Evolutionary conservation across 495 filamentous ascomycete species (phyloP).

Genomic region (Aspergillus nanangensis): DNA sequence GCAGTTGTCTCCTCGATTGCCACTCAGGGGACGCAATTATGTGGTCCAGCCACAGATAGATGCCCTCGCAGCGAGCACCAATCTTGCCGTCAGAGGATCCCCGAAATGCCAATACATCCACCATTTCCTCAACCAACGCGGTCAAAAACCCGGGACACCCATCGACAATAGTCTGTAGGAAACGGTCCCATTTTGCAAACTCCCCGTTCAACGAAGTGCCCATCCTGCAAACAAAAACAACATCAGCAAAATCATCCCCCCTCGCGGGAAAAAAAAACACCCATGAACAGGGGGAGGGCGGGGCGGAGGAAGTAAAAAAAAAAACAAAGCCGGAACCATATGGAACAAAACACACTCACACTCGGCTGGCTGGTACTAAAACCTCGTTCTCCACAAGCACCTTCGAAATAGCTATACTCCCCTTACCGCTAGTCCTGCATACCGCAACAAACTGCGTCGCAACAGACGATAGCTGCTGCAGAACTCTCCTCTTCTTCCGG

Average conservation of each 20-base stretch:
- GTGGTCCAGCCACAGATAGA: constrained; percentile 40
- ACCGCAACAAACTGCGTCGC: constrained; percentile 24
- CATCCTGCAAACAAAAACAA: constrained; percentile 19
- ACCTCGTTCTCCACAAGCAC: constrained; percentile 25
- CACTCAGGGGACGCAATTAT: constrained; percentile 31
- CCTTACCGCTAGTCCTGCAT: constrained; percentile 20
- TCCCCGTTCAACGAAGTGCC: constrained; percentile 24
- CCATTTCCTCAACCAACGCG: constrained; percentile 32
- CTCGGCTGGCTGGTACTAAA: constrained; percentile 24
- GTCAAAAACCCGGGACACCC: constrained; percentile 26
- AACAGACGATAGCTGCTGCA: constrained; percentile 19
- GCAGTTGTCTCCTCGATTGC: constrained; percentile 19
- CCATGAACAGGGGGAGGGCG: too few species aligned
- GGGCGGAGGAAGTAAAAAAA: background rate
- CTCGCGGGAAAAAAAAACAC: too few species aligned
- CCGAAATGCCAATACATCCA: constrained; percentile 26
- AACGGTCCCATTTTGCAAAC: constrained; percentile 31
- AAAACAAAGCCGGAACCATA: background rate
- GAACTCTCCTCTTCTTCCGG: constrained; percentile 29
- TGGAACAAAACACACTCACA: constrained; percentile 22
- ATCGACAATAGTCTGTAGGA: constrained; percentile 30
- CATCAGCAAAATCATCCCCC: constrained; percentile 4
- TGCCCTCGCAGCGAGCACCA: constrained; percentile 23
- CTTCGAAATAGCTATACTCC: constrained; percentile 17
- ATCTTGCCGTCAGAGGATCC: constrained; percentile 8